phyloP scores from a whole-genome alignment of 345 rosid species.

The Mangifera indica region DNA sequence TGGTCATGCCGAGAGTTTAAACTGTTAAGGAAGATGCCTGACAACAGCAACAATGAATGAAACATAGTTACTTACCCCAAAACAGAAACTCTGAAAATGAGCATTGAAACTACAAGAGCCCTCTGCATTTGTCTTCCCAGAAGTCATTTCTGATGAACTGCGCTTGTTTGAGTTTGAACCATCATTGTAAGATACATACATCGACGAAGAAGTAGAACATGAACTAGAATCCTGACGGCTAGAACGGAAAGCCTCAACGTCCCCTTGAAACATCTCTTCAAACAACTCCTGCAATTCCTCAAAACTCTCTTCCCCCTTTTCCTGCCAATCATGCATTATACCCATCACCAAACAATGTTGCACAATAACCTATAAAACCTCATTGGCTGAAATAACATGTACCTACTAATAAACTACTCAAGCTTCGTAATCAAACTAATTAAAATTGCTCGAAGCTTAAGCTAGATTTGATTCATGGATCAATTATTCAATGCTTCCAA shows the following conservation, averaged over 20 bases:
- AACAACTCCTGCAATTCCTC: conserved; percentile 75
- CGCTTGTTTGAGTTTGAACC: conserved; percentile 38
- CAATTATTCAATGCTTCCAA: background rate
- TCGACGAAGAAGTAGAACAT: conserved; percentile 38
- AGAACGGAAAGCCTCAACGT: conserved; percentile 36
- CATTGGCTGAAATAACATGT: background rate
- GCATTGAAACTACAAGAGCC: conserved; percentile 35
- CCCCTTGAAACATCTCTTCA: conserved; percentile 73
- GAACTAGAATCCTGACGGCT: conserved; percentile 20
- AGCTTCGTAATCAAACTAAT: background rate
- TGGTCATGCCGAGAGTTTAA: background rate
- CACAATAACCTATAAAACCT: background rate
- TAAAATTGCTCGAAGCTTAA: background rate
- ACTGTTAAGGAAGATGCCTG: background rate
- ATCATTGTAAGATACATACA: conserved; percentile 38
- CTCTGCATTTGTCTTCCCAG: conserved; percentile 22
- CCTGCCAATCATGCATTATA: conserved; percentile 42
- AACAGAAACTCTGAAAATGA: conserved; percentile 49
- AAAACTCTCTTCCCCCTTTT: conserved; percentile 55
- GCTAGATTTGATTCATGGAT: background rate
- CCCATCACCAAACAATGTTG: too few species aligned
- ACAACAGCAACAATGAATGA: too few species aligned
- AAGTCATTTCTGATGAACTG: conserved; percentile 37
- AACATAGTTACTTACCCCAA: conserved; percentile 53
- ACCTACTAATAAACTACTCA: too few species aligned